Percentiles rank a stretch among this genome's conserved stretches.
Conservation (phyloP, 768 basidiomycete species). For the Tricholoma hemisulphureum region DNA sequence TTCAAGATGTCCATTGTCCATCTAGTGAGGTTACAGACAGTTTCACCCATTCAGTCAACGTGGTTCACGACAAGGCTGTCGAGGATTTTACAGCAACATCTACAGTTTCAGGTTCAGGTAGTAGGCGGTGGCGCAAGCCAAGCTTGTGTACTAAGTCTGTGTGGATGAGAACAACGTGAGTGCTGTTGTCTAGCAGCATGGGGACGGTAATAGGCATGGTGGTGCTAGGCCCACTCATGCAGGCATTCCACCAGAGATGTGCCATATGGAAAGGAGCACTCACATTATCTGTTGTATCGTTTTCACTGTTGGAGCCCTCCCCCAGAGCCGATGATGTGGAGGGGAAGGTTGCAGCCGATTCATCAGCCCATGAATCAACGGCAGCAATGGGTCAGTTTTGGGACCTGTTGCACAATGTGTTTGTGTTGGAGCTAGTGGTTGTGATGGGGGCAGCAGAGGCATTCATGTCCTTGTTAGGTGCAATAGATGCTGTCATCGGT, state of each 20-base stretch:
- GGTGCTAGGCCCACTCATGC: no score
- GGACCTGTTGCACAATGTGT: no score
- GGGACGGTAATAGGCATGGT: not conserved
- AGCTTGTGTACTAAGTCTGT: not conserved
- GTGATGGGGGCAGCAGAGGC: no score
- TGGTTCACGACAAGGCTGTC: no score
- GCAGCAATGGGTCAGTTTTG: not conserved
- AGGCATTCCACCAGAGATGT: no score
- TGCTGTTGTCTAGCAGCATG: not conserved
- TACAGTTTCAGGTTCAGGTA: not conserved
- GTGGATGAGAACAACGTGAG: no score
- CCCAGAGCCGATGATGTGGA: not conserved
- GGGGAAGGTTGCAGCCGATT: conserved; percentile 2
- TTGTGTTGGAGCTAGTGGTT: no score
- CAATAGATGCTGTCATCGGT: no score
- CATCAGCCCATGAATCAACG: not conserved
- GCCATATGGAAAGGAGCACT: conserved; percentile 4
- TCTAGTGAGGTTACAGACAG: not conserved
- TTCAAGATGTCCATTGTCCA: not conserved
- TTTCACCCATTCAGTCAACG: not conserved
- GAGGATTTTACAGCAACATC: no score
- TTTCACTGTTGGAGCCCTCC: not conserved
- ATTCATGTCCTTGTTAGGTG: no score
- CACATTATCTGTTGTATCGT: conserved; percentile 10
- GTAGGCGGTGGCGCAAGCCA: not conserved